Conservation (phyloP, 2,329 filamentous ascomycete species). For the Aspergillus thermomutatus region DNA sequence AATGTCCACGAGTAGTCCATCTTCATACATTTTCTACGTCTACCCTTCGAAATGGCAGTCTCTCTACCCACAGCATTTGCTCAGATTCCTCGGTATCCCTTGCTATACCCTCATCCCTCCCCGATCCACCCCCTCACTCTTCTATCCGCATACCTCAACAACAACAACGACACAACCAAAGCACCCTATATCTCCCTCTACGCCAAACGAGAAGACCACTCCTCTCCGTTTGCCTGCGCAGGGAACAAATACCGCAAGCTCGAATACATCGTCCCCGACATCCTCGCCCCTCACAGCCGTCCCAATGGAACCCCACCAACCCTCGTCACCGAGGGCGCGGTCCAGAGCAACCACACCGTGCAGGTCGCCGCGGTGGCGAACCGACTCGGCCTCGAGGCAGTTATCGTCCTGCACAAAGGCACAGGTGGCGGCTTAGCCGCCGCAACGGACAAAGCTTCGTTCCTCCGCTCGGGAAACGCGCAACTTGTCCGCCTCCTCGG, state of each 20-base stretch:
- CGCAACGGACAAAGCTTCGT: constrained; percentile 15
- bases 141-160: constrained; percentile 12
- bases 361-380: constrained; percentile 31
- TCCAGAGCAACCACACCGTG: constrained; percentile 38
- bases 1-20: not conserved
- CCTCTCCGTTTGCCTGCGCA: constrained; percentile 30
- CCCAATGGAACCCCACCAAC: constrained; percentile 17
- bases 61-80: constrained; percentile 23
- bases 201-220: constrained; percentile 35
- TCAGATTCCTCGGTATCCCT: constrained; percentile 26
- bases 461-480: constrained; percentile 24
- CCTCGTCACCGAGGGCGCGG: constrained; percentile 34
- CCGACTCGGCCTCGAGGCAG: constrained; percentile 23
- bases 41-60: constrained; percentile 6
- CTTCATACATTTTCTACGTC: not conserved
- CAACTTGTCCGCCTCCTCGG: constrained; percentile 28
- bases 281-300: constrained; percentile 18
- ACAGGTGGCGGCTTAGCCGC: constrained; percentile 25
- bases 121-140: constrained; percentile 31
- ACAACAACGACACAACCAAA: not conserved
- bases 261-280: constrained; percentile 36
- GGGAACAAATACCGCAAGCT: constrained; percentile 40
- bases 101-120: constrained; percentile 28
- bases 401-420: constrained; percentile 26
- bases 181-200: constrained; percentile 22